A percentile compares a stretch with the other conserved stretches of the same genome.
Conservation (phyloP, 2,329 filamentous ascomycete species). For the Thyridium curvatum region DNA sequence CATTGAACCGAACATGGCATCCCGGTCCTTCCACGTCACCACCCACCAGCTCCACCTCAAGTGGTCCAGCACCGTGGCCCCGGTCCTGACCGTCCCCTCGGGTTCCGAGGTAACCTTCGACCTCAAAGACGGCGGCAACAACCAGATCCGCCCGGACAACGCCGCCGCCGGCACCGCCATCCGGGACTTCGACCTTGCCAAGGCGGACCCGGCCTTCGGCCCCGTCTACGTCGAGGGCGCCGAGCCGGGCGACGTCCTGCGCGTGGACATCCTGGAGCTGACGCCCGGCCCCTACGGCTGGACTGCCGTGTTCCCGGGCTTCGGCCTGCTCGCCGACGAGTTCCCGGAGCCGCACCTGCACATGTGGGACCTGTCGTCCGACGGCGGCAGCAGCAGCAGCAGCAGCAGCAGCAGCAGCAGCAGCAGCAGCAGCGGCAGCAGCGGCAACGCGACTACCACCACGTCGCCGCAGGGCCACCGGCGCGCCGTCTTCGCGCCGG, state of each 20-base stretch:
- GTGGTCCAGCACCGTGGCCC: conserved; percentile 39
- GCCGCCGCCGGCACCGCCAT: conserved; percentile 25
- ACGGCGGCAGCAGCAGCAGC: conserved; percentile 5
- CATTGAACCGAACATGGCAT: too few species aligned
- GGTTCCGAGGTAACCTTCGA: conserved; percentile 41
- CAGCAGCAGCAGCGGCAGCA: too few species aligned
- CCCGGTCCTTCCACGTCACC: conserved; percentile 15
- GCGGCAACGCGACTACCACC: too few species aligned
- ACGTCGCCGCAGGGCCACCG: not conserved
- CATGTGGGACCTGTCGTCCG: conserved; percentile 36
- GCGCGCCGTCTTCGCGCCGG: conserved; percentile 35
- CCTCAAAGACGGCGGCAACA: conserved; percentile 42
- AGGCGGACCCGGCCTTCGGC: conserved; percentile 39
- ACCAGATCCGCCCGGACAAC: conserved; percentile 38
- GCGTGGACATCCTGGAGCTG: conserved; percentile 41
- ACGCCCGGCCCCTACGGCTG: conserved; percentile 40
- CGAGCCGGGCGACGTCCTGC: conserved; percentile 43
- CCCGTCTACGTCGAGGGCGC: conserved; percentile 42
- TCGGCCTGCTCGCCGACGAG: conserved; percentile 43
- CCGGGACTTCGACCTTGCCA: conserved; percentile 28
- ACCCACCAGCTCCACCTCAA: conserved; percentile 31
- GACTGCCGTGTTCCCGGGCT: conserved; percentile 43
- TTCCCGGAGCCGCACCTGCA: conserved; percentile 36
- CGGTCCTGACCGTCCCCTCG: conserved; percentile 38
- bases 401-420: conserved; percentile 18